Evolutionary conservation across 495 filamentous ascomycete species (phyloP), one percentile per base, ranked within the genome.

Genomic region (Penicillium robsamsonii): DNA sequence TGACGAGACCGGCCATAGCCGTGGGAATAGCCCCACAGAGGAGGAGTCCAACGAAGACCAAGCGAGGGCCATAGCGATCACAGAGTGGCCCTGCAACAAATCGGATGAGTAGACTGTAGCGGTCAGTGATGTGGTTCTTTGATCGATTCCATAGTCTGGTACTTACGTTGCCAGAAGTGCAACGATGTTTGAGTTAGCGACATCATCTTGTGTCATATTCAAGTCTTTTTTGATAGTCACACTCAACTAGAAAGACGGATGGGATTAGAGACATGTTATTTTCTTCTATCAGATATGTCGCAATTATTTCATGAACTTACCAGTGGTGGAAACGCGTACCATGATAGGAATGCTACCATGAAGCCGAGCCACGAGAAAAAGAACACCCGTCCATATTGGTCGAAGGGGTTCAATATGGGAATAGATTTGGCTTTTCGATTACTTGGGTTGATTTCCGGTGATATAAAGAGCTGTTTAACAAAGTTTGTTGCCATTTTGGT

Each of bases 361-460:
- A 97, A 97, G 9, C 93, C 93, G 46, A 91, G 82, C 87, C 92
- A 96, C 0, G 91, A 90, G 74, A 97, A 96, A 79, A 91, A 91
- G 71, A 95, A 96, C 0, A 94, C 90, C 3, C 92, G 82, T 44
- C 93, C 92, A 80, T 97, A 90, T 58, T 83, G 67, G 62, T 95
- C 83, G 56, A 90, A 64, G 9, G 88, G 86, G 67, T 97, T 97
- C 27, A 97, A 69, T 31, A 89, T 65, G 0, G 92, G 93, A 46
- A 97, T 84, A 0, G 88, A 88, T 40, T 80, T 82, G 31, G 92
- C 92, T 68, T 95, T 95, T 15, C 79, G 79, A 67, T 87, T 95
- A 70, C 85, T 75, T 1, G 90, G 90, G 65, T 95, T 92, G 68
- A 81, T 60, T 53, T 78, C 71, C 3, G 78, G 78, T 41, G 76